phyloP scores from a whole-genome alignment of 805 yeast genomes.

The Komagataella kurtzmanii region DNA sequence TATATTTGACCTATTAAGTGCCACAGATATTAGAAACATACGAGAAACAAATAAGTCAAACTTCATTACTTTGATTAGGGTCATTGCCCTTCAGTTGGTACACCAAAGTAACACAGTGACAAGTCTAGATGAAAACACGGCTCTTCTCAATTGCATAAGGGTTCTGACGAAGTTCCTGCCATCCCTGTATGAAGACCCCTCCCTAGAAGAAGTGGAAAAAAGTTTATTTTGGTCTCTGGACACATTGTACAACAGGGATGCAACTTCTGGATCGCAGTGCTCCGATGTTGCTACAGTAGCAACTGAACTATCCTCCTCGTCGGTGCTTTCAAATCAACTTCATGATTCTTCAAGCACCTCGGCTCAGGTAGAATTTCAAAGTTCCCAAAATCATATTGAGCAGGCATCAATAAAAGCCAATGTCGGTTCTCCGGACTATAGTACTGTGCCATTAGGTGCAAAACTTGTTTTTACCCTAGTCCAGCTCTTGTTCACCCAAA shows the following conservation, averaged over 20 bases:
- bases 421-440: conserved; percentile 4
- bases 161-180: conserved; percentile 57
- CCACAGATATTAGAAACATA: conserved; percentile 43
- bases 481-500: conserved; percentile 37
- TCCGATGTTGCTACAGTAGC: conserved; percentile 12
- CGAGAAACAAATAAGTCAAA: conserved; percentile 45
- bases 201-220: conserved; percentile 18
- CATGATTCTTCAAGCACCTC: conserved; percentile 9
- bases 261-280: conserved; percentile 4
- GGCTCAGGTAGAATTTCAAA: conserved; percentile 7
- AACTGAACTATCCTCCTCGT: conserved; percentile 8
- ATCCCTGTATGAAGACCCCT: conserved; percentile 41
- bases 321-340: conserved; percentile 8
- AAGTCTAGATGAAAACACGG: conserved; percentile 12
- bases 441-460: conserved; percentile 20
- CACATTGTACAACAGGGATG: conserved; percentile 4
- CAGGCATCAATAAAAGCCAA: conserved; percentile 6
- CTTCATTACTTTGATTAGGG: conserved; percentile 37
- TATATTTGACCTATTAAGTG: conserved; percentile 41
- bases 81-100: conserved; percentile 20
- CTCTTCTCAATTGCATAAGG: conserved; percentile 44
- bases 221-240: conserved; percentile 30
- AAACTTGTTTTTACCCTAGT: conserved; percentile 23
- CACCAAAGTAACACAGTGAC: conserved; percentile 13
- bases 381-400: conserved; percentile 6